Percentiles rank a stretch among this genome's conserved stretches.
Conservation (phyloP, 2,329 filamentous ascomycete genomes). For the Hirsutella rhossiliensis region DNA sequence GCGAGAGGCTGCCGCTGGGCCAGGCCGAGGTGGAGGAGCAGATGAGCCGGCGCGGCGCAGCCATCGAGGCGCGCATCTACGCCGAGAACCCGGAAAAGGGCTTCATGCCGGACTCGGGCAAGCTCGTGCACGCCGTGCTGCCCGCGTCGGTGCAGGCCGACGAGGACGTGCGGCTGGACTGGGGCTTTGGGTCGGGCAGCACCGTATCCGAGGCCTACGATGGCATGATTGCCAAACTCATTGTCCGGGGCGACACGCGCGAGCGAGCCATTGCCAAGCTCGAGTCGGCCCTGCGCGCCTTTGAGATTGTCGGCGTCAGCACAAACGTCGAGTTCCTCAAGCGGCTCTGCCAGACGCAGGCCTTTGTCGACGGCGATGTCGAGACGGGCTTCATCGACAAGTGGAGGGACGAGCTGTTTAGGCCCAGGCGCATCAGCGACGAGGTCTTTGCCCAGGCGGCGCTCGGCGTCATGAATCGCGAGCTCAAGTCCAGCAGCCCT, state of each 20-base stretch:
- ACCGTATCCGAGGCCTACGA: conserved; percentile 93
- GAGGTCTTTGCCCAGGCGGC: conserved; percentile 84
- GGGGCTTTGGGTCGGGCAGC: conserved; percentile 83
- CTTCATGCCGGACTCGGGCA: conserved; percentile 90
- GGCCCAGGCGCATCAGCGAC: conserved; percentile 42
- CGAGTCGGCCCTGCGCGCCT: conserved; percentile 66
- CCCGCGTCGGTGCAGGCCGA: conserved; percentile 48
- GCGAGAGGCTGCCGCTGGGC: conserved; percentile 43
- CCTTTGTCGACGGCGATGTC: conserved; percentile 77
- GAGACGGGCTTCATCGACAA: conserved; percentile 97
- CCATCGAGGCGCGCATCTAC: conserved; percentile 93
- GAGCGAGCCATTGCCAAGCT: conserved; percentile 76
- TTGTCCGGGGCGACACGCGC: conserved; percentile 70
- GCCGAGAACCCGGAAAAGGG: conserved; percentile 86
- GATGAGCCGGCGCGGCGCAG: conserved; percentile 68
- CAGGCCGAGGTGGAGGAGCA: conserved; percentile 56
- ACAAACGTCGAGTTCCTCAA: conserved; percentile 98
- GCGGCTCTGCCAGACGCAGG: conserved; percentile 65
- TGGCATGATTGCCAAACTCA: conserved; percentile 97
- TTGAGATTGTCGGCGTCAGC: conserved; percentile 83
- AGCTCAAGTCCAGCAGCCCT: conserved; percentile 19
- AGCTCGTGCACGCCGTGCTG: conserved; percentile 69
- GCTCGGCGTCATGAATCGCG: conserved; percentile 53
- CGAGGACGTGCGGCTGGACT: conserved; percentile 77
- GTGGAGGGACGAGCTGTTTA: conserved; percentile 69